Evolutionary conservation across 2,329 filamentous ascomycete genomes (phyloP), one percentile per base, ranked within the genome.

Genomic region (Aureobasidium sp.): DNA sequence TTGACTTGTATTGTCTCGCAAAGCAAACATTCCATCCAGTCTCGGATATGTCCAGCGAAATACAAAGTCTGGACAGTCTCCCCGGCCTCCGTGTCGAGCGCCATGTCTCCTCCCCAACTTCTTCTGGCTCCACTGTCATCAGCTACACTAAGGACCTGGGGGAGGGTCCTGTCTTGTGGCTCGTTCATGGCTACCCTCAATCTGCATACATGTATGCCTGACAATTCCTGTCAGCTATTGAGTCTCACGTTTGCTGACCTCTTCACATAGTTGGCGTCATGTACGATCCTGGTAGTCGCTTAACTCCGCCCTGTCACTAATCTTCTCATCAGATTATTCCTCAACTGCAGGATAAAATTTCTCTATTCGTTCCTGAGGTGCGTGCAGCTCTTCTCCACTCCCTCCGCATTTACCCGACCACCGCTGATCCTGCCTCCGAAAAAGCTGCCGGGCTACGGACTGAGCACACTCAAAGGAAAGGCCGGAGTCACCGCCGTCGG

Each of bases 141-240:
- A 71, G 70, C 64, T 74, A 70, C 65, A 67, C 66, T 24, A 69
- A 70, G 60, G 71, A 74, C 57, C 66, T 64, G 37, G 71, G 70
- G 44, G 67, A 67, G 0, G 71, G 71, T 9, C 66, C 70, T n/a
- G 66, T 80, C 45, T 63, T 79, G 14, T 74, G 75, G 48, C 67
- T 78, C 39, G 71, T 79, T 37, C 78, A 79, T 67, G 78, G 77
- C 52, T 80, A 77, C 66, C 78, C 77, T 5, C 76, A 80, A 66
- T 73, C 73, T 57, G 72, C 70, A 57, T 73, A 69, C 63, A 72
- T 70, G 69, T 69, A 62, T 58, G 67, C 67, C 47, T 67, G 62
- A 67, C 60, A 45, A 57, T 9, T 9, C 48, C 5, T 52, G 19
- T 39, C 31, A n/a, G 17, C 24, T 53, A 39, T 12, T 45, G 11